Conservation (phyloP, 495 filamentous ascomycete genomes). For the Lophium mytilinum region DNA sequence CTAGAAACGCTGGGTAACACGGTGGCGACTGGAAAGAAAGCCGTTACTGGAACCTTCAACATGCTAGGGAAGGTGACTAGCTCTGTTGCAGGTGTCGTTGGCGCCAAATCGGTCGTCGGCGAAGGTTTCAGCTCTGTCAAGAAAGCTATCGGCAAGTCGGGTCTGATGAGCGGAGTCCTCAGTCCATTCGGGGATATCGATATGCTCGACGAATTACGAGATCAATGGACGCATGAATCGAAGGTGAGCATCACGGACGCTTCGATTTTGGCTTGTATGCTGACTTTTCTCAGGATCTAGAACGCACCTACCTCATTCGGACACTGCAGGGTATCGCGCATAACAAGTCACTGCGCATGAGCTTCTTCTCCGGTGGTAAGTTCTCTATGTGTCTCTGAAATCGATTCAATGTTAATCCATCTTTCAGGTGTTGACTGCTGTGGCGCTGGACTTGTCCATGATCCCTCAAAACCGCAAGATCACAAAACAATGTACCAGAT, state of each 20-base stretch:
- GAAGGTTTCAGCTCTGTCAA: conserved; percentile 91
- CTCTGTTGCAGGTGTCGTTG: conserved; percentile 87
- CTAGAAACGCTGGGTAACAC: conserved; percentile 85
- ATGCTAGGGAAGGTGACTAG: conserved; percentile 87
- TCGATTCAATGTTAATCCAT: neutral
- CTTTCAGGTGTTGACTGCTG: conserved; percentile 70
- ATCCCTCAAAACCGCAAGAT: conserved; percentile 79
- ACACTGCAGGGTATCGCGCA: conserved; percentile 91
- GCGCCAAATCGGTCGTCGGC: conserved; percentile 82
- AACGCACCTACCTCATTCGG: conserved; percentile 91
- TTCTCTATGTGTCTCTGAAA: neutral
- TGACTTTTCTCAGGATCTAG: conserved; percentile 56
- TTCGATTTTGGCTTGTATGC: neutral
- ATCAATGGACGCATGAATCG: conserved; percentile 96
- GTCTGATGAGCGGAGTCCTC: conserved; percentile 86
- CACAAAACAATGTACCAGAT: conserved; percentile 99
- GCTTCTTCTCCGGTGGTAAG: conserved; percentile 78
- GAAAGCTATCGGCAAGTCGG: conserved; percentile 87
- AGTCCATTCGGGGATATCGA: conserved; percentile 98
- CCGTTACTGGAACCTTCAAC: conserved; percentile 91
- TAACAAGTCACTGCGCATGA: conserved; percentile 91
- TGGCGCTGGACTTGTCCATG: conserved; percentile 90
- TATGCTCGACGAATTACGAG: conserved; percentile 83
- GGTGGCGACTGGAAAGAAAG: conserved; percentile 90
- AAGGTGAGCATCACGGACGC: conserved; percentile 47